Conservation (phyloP, 768 basidiomycete genomes). For the Rhodotorula toruloides region DNA sequence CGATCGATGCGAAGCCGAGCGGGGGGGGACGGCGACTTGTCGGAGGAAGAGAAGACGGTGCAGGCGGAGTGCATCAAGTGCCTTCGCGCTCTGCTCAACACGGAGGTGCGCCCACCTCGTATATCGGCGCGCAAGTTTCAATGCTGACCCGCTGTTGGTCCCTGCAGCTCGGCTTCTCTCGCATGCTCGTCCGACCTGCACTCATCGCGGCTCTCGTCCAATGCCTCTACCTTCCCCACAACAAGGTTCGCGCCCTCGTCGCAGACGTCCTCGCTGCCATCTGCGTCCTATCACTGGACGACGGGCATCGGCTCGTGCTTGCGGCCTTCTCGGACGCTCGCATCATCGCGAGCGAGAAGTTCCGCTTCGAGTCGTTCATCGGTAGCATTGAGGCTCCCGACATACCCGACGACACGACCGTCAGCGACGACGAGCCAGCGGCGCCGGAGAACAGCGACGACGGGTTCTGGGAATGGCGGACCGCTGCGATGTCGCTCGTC, state of each 20-base stretch:
- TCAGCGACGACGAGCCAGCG: conserved; percentile 44
- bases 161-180: conserved; percentile 64
- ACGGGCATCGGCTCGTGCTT: conserved; percentile 70
- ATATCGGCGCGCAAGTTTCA: background rate
- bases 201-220: conserved; percentile 69
- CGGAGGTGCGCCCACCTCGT: conserved; percentile 56
- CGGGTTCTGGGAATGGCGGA: conserved; percentile 74
- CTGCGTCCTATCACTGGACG: conserved; percentile 63
- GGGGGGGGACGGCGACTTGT: conserved; percentile 53
- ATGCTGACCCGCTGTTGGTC: too few relatives aligned
- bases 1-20: conserved; percentile 62
- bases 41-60: conserved; percentile 63
- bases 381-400: conserved; percentile 59
- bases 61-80: conserved; percentile 73
- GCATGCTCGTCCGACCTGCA: conserved; percentile 60
- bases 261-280: conserved; percentile 79
- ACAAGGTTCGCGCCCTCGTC: conserved; percentile 63
- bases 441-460: conserved; percentile 53
- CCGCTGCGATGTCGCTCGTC: conserved; percentile 67
- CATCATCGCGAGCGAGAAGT: conserved; percentile 62
- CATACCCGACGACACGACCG: conserved; percentile 41
- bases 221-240: conserved; percentile 59
- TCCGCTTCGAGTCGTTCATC: conserved; percentile 74
- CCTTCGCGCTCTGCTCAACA: conserved; percentile 75
- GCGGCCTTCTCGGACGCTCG: conserved; percentile 75